These are phyloP conservation scores for Lyophyllum shimeji DNA, from an alignment of 768 basidiomycete genomes.

Conservation along the genomic window DNA sequence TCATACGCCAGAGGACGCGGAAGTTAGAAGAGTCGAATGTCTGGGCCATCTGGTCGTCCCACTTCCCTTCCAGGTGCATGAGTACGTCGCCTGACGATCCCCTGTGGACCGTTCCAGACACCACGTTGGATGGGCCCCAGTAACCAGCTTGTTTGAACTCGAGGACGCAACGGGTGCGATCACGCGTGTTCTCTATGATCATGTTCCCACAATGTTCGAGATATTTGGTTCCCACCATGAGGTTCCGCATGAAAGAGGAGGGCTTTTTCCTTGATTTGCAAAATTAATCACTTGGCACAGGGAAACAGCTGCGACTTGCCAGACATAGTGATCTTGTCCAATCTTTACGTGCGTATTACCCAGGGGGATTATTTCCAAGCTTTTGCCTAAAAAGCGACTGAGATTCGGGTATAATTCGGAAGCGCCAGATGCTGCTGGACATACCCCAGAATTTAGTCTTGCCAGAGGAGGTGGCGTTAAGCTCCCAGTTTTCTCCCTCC, in stretches of 20 bases:
- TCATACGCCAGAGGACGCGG: conserved; percentile 75
- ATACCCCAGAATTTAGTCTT: conserved; percentile 91
- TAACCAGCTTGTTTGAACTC: conserved; percentile 88
- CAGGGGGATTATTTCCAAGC: conserved; percentile 81
- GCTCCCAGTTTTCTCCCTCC: conserved; percentile 74
- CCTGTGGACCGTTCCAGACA: conserved; percentile 56
- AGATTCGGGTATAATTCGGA: conserved; percentile 15
- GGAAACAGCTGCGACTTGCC: conserved; percentile 42
- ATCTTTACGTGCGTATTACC: conserved; percentile 70
- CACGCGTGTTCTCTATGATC: conserved; percentile 64
- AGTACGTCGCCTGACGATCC: conserved; percentile 52
- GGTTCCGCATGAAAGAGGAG: conserved; percentile 84
- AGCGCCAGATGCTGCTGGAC: conserved; percentile 24
- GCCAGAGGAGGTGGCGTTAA: conserved; percentile 74
- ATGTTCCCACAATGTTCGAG: conserved; percentile 83
- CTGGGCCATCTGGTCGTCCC: conserved; percentile 82
- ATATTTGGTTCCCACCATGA: conserved; percentile 90
- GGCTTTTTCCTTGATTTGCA: conserved; percentile 67
- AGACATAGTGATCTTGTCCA: conserved; percentile 66
- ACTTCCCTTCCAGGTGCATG: conserved; percentile 80
- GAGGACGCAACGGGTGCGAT: conserved; percentile 59
- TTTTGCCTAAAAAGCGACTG: conserved; percentile 61
- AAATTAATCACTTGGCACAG: background rate
- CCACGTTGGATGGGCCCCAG: conserved; percentile 75
- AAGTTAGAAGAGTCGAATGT: conserved; percentile 67